These are phyloP conservation scores for Stereocaulon alpinum DNA, from an alignment of 495 filamentous ascomycete species.

Conservation along the genomic window DNA sequence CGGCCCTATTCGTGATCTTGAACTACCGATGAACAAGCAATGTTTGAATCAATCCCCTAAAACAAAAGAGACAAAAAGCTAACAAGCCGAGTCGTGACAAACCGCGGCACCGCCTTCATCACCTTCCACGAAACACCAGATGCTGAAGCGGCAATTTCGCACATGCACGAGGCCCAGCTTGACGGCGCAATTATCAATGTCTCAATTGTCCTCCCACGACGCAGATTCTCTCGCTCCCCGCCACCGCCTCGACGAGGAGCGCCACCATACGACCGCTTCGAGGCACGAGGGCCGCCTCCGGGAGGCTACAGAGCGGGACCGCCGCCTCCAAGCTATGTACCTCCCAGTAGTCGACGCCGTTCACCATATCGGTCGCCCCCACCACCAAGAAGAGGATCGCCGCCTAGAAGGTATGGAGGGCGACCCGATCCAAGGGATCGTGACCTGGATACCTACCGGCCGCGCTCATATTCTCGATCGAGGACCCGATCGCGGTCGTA, in stretches of 20 bases:
- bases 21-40: slow-evolving; percentile 77
- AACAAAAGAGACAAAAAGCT: neutral
- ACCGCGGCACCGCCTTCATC: slow-evolving; percentile 91
- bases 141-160: slow-evolving; percentile 80
- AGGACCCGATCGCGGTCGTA: slow-evolving; percentile 26
- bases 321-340: slow-evolving; percentile 17
- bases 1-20: slow-evolving; percentile 73
- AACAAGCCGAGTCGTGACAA: slow-evolving; percentile 58
- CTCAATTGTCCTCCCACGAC: slow-evolving; percentile 84
- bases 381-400: slow-evolving; percentile 28
- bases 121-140: slow-evolving; percentile 66
- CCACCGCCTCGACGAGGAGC: slow-evolving; percentile 30
- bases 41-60: slow-evolving; percentile 45
- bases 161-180: slow-evolving; percentile 97
- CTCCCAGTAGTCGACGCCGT: slow-evolving; percentile 8
- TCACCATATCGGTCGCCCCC: slow-evolving; percentile 22
- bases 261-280: slow-evolving; percentile 26
- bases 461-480: slow-evolving; percentile 37
- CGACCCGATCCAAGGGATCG: slow-evolving; percentile 28
- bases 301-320: slow-evolving; percentile 21
- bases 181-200: slow-evolving; percentile 84
- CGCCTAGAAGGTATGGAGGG: slow-evolving; percentile 31
- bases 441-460: slow-evolving; percentile 40
- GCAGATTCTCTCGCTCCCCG: slow-evolving; percentile 45
- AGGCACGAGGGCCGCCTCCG: slow-evolving; percentile 28